A percentile compares a stretch with the other conserved stretches of the same genome.
Conservation (phyloP, 1,139 yeast genomes). For the Geotrichum phurueaensis region DNA sequence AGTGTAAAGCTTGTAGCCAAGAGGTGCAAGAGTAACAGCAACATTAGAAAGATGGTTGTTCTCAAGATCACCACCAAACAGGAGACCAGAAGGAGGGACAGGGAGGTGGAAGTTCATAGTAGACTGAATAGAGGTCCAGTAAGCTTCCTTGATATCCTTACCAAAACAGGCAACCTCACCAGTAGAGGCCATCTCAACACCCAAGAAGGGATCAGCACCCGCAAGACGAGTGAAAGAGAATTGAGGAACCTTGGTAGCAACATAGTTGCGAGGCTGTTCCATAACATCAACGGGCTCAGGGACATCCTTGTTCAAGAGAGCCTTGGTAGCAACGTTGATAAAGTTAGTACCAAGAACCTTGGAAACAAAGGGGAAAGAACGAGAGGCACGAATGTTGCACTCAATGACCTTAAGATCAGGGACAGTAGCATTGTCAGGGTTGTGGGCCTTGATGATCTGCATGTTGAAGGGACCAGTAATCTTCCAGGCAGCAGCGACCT, state of each 20-base stretch:
- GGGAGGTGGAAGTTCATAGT: constrained; percentile 96
- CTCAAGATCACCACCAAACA: constrained; percentile 88
- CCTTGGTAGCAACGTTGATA: constrained; percentile 88
- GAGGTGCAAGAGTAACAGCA: constrained; percentile 58
- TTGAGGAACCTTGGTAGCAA: constrained; percentile 96
- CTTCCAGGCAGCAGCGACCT: constrained; percentile 87
- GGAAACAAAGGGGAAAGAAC: constrained; percentile 97
- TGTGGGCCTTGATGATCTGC: constrained; percentile 83
- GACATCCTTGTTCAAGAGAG: constrained; percentile 66
- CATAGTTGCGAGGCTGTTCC: constrained; percentile 75
- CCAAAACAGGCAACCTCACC: constrained; percentile 99
- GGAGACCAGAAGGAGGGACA: constrained; percentile 77
- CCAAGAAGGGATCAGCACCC: constrained; percentile 97
- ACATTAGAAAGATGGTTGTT: constrained; percentile 67
- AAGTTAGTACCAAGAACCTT: constrained; percentile 91
- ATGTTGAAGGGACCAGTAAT: constrained; percentile 98
- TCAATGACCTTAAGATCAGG: constrained; percentile 91
- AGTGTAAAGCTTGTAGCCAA: constrained; percentile 78
- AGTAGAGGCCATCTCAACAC: constrained; percentile 98
- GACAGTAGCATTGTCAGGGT: constrained; percentile 61
- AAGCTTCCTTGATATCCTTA: constrained; percentile 74
- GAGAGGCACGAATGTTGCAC: constrained; percentile 96
- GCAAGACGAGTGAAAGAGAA: constrained; percentile 96
- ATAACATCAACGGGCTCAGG: constrained; percentile 86
- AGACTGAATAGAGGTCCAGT: constrained; percentile 95